These are phyloP conservation scores for Solanum virginianum DNA, from an alignment of 257 asterid genomes.

Conservation along the genomic window DNA sequence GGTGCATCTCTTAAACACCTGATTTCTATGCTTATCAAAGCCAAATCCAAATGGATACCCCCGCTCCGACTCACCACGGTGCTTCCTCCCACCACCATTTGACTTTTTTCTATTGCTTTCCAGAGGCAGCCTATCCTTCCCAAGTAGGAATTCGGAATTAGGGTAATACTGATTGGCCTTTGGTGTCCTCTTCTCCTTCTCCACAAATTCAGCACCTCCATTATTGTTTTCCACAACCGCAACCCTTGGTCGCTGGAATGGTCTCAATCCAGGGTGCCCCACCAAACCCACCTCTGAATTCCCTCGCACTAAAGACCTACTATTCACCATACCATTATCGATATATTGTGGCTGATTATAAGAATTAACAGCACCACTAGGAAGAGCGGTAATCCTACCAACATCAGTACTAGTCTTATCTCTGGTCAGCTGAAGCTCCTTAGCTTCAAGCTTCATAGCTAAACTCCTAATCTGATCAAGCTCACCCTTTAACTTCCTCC, in stretches of 20 bases:
- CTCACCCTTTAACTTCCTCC: conserved; percentile 3
- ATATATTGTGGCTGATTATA: neutral
- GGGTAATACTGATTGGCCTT: conserved; percentile 11
- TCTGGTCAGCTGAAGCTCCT: conserved; percentile 7
- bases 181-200: conserved; percentile 11
- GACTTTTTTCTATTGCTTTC: conserved; percentile 11
- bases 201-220: conserved; percentile 2
- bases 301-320: conserved; percentile 3
- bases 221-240: neutral
- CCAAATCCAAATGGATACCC: neutral
- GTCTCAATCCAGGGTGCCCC: conserved; percentile 20
- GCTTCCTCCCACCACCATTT: conserved; percentile 7
- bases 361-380: neutral
- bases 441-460: conserved; percentile 1
- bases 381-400: neutral
- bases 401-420: neutral
- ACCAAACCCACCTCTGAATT: conserved; percentile 7
- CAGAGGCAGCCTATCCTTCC: conserved; percentile 8
- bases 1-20: conserved; percentile 3
- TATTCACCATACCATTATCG: neutral
- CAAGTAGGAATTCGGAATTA: conserved; percentile 6
- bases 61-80: neutral
- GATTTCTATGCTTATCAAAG: neutral
- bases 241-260: conserved; percentile 5
- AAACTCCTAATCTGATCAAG: conserved; percentile 8